These are phyloP conservation scores for Termitomyces sp. DNA, from an alignment of 768 basidiomycete genomes.

Conservation along the genomic window DNA sequence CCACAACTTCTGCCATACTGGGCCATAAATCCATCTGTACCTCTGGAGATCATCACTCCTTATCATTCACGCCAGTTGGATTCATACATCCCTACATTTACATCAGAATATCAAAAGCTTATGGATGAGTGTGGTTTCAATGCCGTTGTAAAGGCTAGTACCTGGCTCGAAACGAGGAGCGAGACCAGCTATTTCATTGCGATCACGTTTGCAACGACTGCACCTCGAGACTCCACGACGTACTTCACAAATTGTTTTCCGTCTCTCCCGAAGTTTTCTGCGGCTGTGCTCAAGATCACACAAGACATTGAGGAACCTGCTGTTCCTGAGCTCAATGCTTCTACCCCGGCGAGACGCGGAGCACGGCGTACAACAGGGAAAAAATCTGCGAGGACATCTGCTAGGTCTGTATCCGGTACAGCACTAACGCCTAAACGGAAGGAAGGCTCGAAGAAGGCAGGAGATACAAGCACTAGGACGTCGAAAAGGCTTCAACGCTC, in stretches of 20 bases:
- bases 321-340: neutral
- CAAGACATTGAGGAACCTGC: neutral
- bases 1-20: neutral
- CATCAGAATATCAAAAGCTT: neutral
- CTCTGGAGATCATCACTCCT: neutral
- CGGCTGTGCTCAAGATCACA: neutral
- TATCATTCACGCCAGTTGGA: neutral
- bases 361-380: too few species aligned
- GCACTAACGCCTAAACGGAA: neutral
- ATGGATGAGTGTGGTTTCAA: constrained; percentile 3
- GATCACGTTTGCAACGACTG: neutral
- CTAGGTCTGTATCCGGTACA: neutral
- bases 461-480: too few species aligned
- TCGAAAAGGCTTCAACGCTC: neutral
- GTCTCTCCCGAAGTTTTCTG: constrained; percentile 1
- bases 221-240: neutral
- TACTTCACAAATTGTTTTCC: neutral
- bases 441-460: neutral
- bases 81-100: neutral
- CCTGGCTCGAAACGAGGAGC: neutral
- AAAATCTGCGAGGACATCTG: too few species aligned
- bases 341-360: neutral
- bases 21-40: neutral
- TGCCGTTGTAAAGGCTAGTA: neutral
- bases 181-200: neutral